Conservation (phyloP, 1,139 yeast species). For the Taphrina communis region DNA sequence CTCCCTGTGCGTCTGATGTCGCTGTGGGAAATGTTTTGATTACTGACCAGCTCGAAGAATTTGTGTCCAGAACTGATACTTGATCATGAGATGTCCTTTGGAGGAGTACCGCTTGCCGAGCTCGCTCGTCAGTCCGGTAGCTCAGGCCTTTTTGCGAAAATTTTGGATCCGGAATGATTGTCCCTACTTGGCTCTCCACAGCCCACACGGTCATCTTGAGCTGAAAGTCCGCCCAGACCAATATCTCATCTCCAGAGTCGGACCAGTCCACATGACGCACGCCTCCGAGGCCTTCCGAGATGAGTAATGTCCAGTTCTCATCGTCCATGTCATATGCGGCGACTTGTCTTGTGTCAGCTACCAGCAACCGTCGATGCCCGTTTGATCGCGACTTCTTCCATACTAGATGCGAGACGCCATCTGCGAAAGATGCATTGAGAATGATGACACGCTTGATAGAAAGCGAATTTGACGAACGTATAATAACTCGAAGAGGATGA, state of each 20-base stretch:
- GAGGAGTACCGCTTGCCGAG: conserved; percentile 43
- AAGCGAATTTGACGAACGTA: conserved; percentile 41
- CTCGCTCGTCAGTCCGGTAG: conserved; percentile 42
- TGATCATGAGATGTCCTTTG: conserved; percentile 46
- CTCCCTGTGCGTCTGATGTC: conserved; percentile 45
- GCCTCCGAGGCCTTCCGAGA: conserved; percentile 43
- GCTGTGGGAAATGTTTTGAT: conserved; percentile 33
- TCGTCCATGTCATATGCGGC: conserved; percentile 45
- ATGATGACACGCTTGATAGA: conserved; percentile 40
- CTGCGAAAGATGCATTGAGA: conserved; percentile 29
- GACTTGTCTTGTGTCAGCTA: conserved; percentile 43
- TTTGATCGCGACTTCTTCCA: conserved; percentile 35
- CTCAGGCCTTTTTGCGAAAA: conserved; percentile 39
- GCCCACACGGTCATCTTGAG: conserved; percentile 44
- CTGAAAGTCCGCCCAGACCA: conserved; percentile 45
- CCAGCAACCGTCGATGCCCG: conserved; percentile 43
- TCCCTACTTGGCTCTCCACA: conserved; percentile 15
- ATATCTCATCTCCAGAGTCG: conserved; percentile 44
- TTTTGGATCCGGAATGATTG: conserved; percentile 32
- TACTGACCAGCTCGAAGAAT: conserved; percentile 23
- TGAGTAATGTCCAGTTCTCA: conserved; percentile 25
- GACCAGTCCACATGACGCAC: conserved; percentile 45
- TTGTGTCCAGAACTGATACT: conserved; percentile 42
- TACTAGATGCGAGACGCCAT: conserved; percentile 3
- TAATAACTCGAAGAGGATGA: conserved; percentile 30